A percentile compares a stretch with the other conserved stretches of the same genome.
Conservation (phyloP, 306 rosid genomes). For the Gastrolobium bilobum region DNA sequence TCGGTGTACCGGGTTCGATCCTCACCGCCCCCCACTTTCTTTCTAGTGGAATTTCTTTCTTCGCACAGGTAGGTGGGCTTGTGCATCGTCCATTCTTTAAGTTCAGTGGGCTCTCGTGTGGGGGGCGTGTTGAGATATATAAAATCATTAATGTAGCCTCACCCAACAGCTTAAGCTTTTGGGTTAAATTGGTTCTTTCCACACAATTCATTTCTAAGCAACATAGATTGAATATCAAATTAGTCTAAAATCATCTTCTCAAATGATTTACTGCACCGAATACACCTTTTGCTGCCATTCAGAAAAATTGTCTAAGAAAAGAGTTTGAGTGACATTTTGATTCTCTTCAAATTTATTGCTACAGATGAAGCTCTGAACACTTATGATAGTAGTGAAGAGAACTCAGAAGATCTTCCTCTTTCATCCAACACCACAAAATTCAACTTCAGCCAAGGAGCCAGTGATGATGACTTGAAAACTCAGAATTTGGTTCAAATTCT, state of each 20-base stretch:
- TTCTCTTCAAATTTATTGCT: constrained; percentile 52
- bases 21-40: no score
- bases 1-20: no score
- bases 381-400: constrained; percentile 57
- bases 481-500: constrained; percentile 59
- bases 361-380: constrained; percentile 64
- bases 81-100: no score
- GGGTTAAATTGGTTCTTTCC: no score
- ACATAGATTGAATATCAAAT: constrained; percentile 11
- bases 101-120: no score
- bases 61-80: no score
- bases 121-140: no score
- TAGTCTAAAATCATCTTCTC: constrained; percentile 19
- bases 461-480: constrained; percentile 52
- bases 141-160: no score
- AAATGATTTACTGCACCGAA: constrained; percentile 1
- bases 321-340: constrained; percentile 24
- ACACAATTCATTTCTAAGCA: constrained; percentile 27
- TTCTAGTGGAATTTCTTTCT: no score
- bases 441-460: constrained; percentile 53
- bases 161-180: no score
- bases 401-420: constrained; percentile 49
- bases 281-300: constrained; percentile 12
- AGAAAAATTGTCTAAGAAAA: constrained; percentile 2
- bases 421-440: constrained; percentile 47